Evolutionary conservation across 805 yeast species (phyloP), one percentile per base, ranked within the genome.

Genomic region (Metschnikowia gelsemii): DNA sequence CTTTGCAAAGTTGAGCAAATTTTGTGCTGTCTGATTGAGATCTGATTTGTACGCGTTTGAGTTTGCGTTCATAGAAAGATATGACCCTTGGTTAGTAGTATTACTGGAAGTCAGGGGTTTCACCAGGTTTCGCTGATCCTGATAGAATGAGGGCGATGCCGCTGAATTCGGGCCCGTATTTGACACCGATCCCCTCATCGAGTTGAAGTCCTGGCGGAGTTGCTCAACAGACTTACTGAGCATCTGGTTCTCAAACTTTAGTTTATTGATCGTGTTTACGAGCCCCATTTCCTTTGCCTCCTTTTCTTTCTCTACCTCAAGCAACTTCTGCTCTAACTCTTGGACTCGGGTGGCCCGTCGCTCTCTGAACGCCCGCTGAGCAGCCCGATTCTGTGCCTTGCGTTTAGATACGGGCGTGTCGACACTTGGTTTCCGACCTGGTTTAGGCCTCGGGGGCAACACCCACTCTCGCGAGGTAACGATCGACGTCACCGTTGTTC

Each of bases 361-460:
- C 60, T 88, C 95, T 50, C 96, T 68, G 66, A 87, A 87, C 2
- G 97, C 95, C 43, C 96, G 59, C 68, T 90, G 95, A 17, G 96
- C 96, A n/a, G 93, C 95, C 44, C 96, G 69, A 59, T 89, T 89
- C 62, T 86, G 96, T 3, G 95, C 95, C 62, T 87, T 87, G 40
- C 96, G 68, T 61, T 87, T 86, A 17, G 84, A 79, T 0, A 90
- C 89, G 0, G 96, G 95, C 0, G 90, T 78, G 50, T 87, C 96
- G 4, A 76, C 74, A 49, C 80, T 69, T 12, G 84, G 84, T 60
- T 80, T 80, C 20, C 75, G 52, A 3, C 81, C 82, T 0, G 83
- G 83, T 51, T 78, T 76, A 4, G 82, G 83, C 42, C 83, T 61
- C 6, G 83, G 82, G 5, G 83, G 83, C 31, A 78, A 59, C 11